A percentile compares a stretch with the other conserved stretches of the same genome.
Evolutionary conservation across 768 basidiomycete species (phyloP).

Genomic region (Lentinula detonsa): DNA sequence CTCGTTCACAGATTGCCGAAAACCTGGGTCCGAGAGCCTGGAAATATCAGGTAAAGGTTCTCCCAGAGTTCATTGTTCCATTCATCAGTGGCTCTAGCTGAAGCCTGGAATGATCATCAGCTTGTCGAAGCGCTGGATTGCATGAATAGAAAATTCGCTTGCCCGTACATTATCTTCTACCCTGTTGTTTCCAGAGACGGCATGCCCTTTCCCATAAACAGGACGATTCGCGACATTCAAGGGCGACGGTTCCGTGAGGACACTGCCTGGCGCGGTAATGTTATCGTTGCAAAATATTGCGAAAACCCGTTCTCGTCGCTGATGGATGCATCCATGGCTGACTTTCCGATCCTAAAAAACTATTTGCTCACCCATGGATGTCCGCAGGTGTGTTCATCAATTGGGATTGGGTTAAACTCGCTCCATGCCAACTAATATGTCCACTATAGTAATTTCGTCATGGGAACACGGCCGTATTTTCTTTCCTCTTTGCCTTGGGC

Average conservation of each 20-base stretch:
- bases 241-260: constrained; percentile 54
- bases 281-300: constrained; percentile 68
- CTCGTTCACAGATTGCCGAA: constrained; percentile 52
- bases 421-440: background rate
- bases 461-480: background rate
- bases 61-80: too few species aligned
- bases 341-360: constrained; percentile 78
- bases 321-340: constrained; percentile 73
- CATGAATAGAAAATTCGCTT: constrained; percentile 73
- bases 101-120: constrained; percentile 28
- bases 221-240: constrained; percentile 70
- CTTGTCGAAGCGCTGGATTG: constrained; percentile 73
- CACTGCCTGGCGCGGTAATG: constrained; percentile 73
- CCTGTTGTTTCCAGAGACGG: constrained; percentile 71
- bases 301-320: constrained; percentile 50
- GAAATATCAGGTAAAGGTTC: constrained; percentile 60
- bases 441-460: background rate
- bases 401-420: background rate
- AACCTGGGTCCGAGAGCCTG: constrained; percentile 60
- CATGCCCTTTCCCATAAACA: constrained; percentile 79
- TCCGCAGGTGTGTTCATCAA: constrained; percentile 28
- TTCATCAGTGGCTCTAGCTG: background rate
- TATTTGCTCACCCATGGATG: constrained; percentile 65
- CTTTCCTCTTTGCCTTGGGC: background rate
- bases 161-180: constrained; percentile 80